phyloP scores from a whole-genome alignment of 2,329 filamentous ascomycete species.

The Monilinia fructigena region DNA sequence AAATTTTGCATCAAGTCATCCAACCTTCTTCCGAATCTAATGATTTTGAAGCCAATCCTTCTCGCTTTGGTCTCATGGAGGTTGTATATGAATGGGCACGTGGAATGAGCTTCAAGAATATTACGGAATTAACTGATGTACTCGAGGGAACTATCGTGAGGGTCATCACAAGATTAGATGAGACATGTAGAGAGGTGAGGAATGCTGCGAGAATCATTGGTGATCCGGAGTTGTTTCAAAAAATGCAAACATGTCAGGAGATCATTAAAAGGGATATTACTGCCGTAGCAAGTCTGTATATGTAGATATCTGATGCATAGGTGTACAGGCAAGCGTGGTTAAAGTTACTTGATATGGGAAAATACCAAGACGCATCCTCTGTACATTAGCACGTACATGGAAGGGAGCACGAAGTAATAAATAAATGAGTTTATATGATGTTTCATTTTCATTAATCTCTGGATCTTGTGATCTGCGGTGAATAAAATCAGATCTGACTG shows the following conservation, averaged over 20 bases:
- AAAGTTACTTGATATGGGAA: not conserved
- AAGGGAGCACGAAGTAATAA: not conserved
- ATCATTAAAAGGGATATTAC: conserved; percentile 96
- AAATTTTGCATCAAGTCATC: conserved; percentile 89
- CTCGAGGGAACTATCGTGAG: conserved; percentile 96
- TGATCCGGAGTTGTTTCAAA: conserved; percentile 86
- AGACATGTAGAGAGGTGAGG: conserved; percentile 96
- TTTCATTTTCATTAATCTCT: not conserved
- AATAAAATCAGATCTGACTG: not conserved
- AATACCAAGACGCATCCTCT: not conserved
- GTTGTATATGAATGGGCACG: conserved; percentile 98
- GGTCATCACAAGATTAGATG: conserved; percentile 89
- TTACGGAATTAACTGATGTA: conserved; percentile 92
- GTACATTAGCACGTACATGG: not conserved
- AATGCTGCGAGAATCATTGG: conserved; percentile 94
- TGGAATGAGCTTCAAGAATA: conserved; percentile 98
- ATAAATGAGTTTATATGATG: not conserved
- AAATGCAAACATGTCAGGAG: conserved; percentile 97
- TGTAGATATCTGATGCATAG: conserved; percentile 53
- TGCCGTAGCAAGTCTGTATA: conserved; percentile 83
- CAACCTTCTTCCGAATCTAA: conserved; percentile 86
- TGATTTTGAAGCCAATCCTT: conserved; percentile 79
- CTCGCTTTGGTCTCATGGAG: conserved; percentile 87
- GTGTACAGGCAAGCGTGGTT: not conserved
- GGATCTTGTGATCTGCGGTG: too few species aligned